phyloP scores from a whole-genome alignment of 2,329 filamentous ascomycete genomes.

The Claviceps humidiphila region DNA sequence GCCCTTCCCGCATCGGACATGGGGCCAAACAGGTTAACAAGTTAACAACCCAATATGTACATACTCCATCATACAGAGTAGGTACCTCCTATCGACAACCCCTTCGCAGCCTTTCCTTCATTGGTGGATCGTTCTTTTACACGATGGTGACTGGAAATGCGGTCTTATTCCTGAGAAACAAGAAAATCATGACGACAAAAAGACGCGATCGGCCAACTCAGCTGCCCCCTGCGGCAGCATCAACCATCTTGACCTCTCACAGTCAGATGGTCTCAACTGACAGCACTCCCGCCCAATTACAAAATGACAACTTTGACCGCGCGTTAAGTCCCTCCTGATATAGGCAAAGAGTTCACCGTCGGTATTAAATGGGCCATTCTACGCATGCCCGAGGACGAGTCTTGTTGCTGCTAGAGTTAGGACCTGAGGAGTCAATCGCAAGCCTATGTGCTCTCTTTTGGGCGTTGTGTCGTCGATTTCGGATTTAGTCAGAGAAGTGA shows the following conservation, averaged over 20 bases:
- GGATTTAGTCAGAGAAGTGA: no score
- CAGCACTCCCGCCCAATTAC: not conserved
- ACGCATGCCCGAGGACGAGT: slow-evolving; percentile 2
- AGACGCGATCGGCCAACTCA: not conserved
- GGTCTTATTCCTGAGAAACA: not conserved
- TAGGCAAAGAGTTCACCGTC: not conserved
- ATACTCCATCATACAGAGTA: no score
- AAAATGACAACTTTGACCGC: slow-evolving; percentile 2
- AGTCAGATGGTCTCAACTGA: not conserved
- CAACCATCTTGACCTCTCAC: not conserved
- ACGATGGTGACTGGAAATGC: no score
- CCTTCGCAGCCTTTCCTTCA: not conserved
- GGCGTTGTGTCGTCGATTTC: no score
- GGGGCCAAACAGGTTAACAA: not conserved
- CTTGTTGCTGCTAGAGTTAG: not conserved
- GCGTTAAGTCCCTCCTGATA: slow-evolving; percentile 1
- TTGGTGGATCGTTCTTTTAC: not conserved
- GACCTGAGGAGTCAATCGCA: not conserved
- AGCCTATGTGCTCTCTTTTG: not conserved
- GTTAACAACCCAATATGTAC: no score
- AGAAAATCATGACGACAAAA: not conserved
- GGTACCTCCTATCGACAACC: no score
- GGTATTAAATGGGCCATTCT: slow-evolving; percentile 4
- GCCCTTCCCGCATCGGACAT: not conserved
- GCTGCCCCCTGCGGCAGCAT: not conserved